phyloP scores from a whole-genome alignment of 1,284 basidiomycete genomes.

The Entoloma clypeatum region DNA sequence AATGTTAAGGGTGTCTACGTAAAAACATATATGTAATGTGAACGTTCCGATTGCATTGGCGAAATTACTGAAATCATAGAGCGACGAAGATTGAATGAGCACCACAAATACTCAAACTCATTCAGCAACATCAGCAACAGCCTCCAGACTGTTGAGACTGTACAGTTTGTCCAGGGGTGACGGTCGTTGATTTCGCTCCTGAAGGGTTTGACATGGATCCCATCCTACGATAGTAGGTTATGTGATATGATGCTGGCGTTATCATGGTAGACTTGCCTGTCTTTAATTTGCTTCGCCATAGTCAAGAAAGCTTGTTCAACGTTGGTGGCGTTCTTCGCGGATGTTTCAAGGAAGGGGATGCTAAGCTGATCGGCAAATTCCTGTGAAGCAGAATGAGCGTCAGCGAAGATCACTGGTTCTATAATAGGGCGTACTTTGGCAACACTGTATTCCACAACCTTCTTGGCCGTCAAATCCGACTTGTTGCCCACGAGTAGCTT shows the following conservation, averaged over 20 bases:
- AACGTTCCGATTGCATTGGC: constrained; percentile 17
- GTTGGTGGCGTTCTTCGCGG: constrained; percentile 97
- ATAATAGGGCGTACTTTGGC: constrained; percentile 73
- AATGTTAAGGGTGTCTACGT: constrained; percentile 20
- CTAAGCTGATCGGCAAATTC: constrained; percentile 95
- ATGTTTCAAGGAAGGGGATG: constrained; percentile 98
- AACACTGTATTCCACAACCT: constrained; percentile 96
- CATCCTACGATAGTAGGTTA: constrained; percentile 51
- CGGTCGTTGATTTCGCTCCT: constrained; percentile 64
- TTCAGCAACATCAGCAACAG: constrained; percentile 79
- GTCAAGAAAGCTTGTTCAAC: constrained; percentile 99
- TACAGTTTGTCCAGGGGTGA: constrained; percentile 74
- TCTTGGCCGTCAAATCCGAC: constrained; percentile 96
- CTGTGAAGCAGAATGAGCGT: constrained; percentile 34
- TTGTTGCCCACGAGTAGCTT: constrained; percentile 98
- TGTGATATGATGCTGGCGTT: constrained; percentile 3
- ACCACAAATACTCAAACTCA: constrained; percentile 11
- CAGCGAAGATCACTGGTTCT: background rate
- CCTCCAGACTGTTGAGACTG: constrained; percentile 70
- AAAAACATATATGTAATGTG: constrained; percentile 22
- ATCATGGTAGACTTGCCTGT: constrained; percentile 56
- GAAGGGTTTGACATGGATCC: constrained; percentile 69
- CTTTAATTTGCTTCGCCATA: constrained; percentile 99
- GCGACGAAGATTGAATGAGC: constrained; percentile 2
- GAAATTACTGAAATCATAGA: constrained; percentile 6